phyloP scores from a whole-genome alignment of 345 rosid species.

The Ceriops tagal region DNA sequence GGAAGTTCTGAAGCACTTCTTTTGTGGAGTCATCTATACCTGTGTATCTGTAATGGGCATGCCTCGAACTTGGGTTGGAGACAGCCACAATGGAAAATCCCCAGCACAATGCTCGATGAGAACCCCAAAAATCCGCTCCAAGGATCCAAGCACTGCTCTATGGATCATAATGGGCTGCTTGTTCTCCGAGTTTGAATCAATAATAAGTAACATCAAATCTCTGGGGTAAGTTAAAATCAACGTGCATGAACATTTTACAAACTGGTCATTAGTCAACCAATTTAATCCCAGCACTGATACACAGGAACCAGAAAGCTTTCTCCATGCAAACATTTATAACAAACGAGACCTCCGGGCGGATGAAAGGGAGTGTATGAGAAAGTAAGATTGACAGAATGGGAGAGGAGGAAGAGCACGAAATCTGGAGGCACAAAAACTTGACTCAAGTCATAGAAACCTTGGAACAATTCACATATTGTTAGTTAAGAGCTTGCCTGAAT shows the following conservation, averaged over 20 bases:
- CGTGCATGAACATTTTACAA: slow-evolving; percentile 38
- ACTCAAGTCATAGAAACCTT: neutral
- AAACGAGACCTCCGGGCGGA: neutral
- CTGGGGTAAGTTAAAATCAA: slow-evolving; percentile 89
- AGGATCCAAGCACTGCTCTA: slow-evolving; percentile 90
- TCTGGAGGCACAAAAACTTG: neutral
- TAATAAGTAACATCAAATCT: slow-evolving; percentile 78
- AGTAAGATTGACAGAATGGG: neutral
- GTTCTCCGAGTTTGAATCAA: slow-evolving; percentile 72
- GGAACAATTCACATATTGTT: neutral
- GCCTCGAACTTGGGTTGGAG: slow-evolving; percentile 84
- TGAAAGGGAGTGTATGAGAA: too few species aligned
- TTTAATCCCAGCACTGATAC: too few species aligned
- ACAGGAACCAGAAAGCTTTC: neutral
- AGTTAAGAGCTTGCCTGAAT: slow-evolving; percentile 53
- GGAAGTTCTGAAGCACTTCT: neutral
- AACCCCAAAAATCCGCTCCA: slow-evolving; percentile 91
- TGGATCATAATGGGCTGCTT: slow-evolving; percentile 94
- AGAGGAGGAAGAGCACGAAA: slow-evolving; percentile 29
- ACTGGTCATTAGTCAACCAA: neutral
- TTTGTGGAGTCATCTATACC: slow-evolving; percentile 35
- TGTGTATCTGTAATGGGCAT: slow-evolving; percentile 88
- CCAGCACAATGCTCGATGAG: slow-evolving; percentile 97
- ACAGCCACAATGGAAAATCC: slow-evolving; percentile 90
- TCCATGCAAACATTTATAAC: neutral